Percentiles rank a stretch among this genome's conserved stretches.
Conservation (phyloP, 2,329 filamentous ascomycete genomes). For the Magnaporthiopsis incrustans region DNA sequence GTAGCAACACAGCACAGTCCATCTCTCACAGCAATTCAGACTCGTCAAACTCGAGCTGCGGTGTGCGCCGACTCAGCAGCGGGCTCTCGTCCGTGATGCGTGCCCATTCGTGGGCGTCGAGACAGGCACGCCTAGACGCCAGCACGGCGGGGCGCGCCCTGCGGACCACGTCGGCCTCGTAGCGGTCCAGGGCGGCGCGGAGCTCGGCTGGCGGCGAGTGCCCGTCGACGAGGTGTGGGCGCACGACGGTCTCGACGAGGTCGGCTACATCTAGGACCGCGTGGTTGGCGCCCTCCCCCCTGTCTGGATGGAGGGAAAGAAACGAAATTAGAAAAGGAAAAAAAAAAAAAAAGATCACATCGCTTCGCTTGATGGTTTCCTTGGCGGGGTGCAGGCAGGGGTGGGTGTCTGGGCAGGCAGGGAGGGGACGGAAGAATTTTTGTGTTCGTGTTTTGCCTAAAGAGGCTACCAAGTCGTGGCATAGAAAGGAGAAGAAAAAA, state of each 20-base stretch:
- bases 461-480: background rate
- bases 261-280: slow-evolving; percentile 43
- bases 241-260: slow-evolving; percentile 26
- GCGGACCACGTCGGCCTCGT: slow-evolving; percentile 34
- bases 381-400: background rate
- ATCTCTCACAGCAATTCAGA: slow-evolving; percentile 6
- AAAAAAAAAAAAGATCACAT: background rate
- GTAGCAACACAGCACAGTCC: too few relatives aligned
- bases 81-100: slow-evolving; percentile 29
- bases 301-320: slow-evolving; percentile 27
- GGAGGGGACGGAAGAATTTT: background rate
- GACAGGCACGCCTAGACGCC: slow-evolving; percentile 41
- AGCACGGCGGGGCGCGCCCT: slow-evolving; percentile 38
- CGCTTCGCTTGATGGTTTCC: too few relatives aligned
- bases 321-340: background rate
- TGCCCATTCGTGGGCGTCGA: slow-evolving; percentile 45
- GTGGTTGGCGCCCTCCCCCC: slow-evolving; percentile 51
- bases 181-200: slow-evolving; percentile 25
- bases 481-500: background rate
- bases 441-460: too few relatives aligned
- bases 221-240: background rate
- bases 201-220: slow-evolving; percentile 11
- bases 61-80: slow-evolving; percentile 29
- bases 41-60: slow-evolving; percentile 24
- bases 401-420: background rate